A percentile compares a stretch with the other conserved stretches of the same genome.
Conservation (phyloP, 495 filamentous ascomycete genomes). For the Aspergillus nanangensis region DNA sequence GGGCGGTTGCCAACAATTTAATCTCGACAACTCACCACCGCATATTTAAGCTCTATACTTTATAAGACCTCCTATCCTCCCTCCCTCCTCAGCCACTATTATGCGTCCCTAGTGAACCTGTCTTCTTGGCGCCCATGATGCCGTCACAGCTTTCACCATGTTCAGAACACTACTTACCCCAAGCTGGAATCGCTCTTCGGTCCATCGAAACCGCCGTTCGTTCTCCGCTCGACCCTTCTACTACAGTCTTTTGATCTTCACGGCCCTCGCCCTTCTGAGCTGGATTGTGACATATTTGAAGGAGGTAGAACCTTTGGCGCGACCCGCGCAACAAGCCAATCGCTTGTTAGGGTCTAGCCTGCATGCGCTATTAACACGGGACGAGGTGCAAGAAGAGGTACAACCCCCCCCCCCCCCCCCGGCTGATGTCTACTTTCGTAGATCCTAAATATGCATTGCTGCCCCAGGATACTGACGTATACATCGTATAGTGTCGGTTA, state of each 20-base stretch:
- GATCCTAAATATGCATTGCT: too few relatives aligned
- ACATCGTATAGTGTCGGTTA: slow-evolving; percentile 59
- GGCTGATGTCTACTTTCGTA: too few relatives aligned
- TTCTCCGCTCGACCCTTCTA: slow-evolving; percentile 38
- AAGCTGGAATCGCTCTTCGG: slow-evolving; percentile 18
- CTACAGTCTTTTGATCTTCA: slow-evolving; percentile 27
- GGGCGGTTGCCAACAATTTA: too few relatives aligned
- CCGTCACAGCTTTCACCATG: slow-evolving; percentile 19
- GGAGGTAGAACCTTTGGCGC: not conserved
- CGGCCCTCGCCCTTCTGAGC: slow-evolving; percentile 21
- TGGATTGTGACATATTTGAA: slow-evolving; percentile 13
- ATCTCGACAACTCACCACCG: too few relatives aligned
- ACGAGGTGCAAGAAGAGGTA: too few relatives aligned
- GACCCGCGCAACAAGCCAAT: too few relatives aligned
- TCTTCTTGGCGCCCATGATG: slow-evolving; percentile 22
- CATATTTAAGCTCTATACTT: too few relatives aligned
- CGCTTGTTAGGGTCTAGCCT: too few relatives aligned
- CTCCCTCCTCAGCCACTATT: slow-evolving; percentile 2
- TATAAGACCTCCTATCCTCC: not conserved
- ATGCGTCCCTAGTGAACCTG: too few relatives aligned
- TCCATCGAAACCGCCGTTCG: slow-evolving; percentile 22
- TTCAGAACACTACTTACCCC: slow-evolving; percentile 17
- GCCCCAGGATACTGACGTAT: not conserved
- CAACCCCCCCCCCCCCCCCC: too few relatives aligned
- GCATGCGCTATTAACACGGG: too few relatives aligned